These are phyloP conservation scores for Vachellia collinsii DNA, from an alignment of 306 rosid species.

Conservation along the genomic window DNA sequence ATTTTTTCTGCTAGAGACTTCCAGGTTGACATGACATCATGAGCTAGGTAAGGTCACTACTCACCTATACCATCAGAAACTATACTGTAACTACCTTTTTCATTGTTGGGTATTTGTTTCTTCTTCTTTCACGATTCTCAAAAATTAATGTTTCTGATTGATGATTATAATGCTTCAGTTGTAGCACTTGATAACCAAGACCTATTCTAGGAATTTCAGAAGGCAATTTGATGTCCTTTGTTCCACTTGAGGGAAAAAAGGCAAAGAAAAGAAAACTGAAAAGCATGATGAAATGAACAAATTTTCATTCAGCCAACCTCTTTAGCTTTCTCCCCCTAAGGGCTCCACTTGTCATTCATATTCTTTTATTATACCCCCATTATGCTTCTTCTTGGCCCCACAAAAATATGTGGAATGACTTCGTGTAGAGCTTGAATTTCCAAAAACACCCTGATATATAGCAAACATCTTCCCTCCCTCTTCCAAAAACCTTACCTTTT, in stretches of 20 bases:
- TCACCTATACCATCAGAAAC: slow-evolving; percentile 15
- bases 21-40: slow-evolving; percentile 42
- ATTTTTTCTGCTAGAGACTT: slow-evolving; percentile 12
- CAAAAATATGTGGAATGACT: slow-evolving; percentile 18
- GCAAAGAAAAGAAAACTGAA: slow-evolving; percentile 1
- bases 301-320: slow-evolving; percentile 31
- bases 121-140: slow-evolving; percentile 25
- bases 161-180: slow-evolving; percentile 27
- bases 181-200: slow-evolving; percentile 33
- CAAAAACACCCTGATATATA: slow-evolving; percentile 6
- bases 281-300: slow-evolving; percentile 39
- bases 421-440: slow-evolving; percentile 2
- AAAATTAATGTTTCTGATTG: slow-evolving; percentile 11
- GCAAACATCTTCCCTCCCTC: neutral
- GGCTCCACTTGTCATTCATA: slow-evolving; percentile 29
- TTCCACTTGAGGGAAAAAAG: slow-evolving; percentile 2
- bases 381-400: slow-evolving; percentile 34
- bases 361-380: slow-evolving; percentile 11
- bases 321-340: slow-evolving; percentile 8
- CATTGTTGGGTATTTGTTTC: slow-evolving; percentile 38
- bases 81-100: slow-evolving; percentile 11
- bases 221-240: slow-evolving; percentile 27
- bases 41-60: slow-evolving; percentile 36
- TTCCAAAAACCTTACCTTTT: neutral
- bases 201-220: slow-evolving; percentile 43